Percentiles rank a stretch among this genome's conserved stretches.
These are phyloP conservation scores for Vachellia pachyceras DNA, from an alignment of 306 rosid genomes.

Conservation along the genomic window DNA sequence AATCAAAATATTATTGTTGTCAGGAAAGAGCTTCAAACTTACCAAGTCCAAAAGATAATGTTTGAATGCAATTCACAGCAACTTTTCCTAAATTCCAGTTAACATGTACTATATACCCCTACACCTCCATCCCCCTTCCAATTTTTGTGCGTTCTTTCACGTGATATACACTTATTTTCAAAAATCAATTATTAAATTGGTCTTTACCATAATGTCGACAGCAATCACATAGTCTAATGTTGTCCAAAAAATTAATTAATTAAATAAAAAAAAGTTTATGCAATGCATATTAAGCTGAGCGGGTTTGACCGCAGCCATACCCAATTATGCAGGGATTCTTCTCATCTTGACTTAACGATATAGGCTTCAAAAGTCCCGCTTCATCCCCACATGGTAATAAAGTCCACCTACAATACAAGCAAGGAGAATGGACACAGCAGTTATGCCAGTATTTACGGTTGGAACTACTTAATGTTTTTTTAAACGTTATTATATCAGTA, in stretches of 20 bases:
- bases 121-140: too few species aligned
- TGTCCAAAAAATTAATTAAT: too few species aligned
- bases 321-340: conserved; percentile 65
- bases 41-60: neutral
- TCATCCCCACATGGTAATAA: conserved; percentile 71
- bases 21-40: conserved; percentile 13
- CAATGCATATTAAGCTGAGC: neutral
- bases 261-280: too few species aligned
- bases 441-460: conserved; percentile 1
- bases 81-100: neutral
- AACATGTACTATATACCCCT: too few species aligned
- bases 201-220: too few species aligned
- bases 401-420: conserved; percentile 65
- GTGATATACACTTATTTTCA: too few species aligned
- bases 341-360: conserved; percentile 67
- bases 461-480: neutral
- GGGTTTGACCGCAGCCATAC: conserved; percentile 48
- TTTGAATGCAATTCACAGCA: neutral
- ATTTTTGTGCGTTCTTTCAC: too few species aligned
- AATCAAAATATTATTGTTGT: conserved; percentile 33
- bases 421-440: conserved; percentile 11
- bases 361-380: conserved; percentile 53
- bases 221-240: too few species aligned
- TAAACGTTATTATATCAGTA: neutral
- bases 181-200: too few species aligned